These are phyloP conservation scores for Acanthamoeba royreba DNA, from an alignment of 208 protist genomes.

Conservation along the genomic window DNA sequence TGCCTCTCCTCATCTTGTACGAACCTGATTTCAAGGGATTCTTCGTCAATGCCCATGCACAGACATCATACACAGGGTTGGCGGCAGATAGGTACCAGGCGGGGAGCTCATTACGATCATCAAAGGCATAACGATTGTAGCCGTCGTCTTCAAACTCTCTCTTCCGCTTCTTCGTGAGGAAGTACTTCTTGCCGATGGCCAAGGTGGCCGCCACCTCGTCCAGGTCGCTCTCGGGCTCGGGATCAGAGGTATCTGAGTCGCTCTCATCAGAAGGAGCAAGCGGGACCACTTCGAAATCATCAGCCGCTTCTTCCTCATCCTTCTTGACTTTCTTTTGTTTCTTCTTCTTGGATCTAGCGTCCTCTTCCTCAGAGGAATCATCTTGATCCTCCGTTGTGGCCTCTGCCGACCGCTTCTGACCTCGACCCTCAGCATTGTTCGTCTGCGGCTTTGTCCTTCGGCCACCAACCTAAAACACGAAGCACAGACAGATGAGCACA, in stretches of 20 bases:
- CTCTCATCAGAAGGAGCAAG: background rate
- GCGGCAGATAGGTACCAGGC: constrained; percentile 70
- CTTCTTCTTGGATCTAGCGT: constrained; percentile 31
- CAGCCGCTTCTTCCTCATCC: background rate
- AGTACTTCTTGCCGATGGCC: constrained; percentile 55
- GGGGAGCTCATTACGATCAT: constrained; percentile 73
- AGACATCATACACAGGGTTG: background rate
- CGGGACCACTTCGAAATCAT: constrained; percentile 41
- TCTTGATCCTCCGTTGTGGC: background rate
- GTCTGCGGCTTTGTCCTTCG: background rate
- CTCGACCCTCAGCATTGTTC: background rate
- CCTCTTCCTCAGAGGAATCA: constrained; percentile 31
- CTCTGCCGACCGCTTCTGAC: background rate
- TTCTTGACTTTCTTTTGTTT: constrained; percentile 43
- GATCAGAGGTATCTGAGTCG: constrained; percentile 41
- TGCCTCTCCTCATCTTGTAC: constrained; percentile 74
- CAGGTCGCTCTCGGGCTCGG: constrained; percentile 45
- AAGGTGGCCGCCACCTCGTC: constrained; percentile 50
- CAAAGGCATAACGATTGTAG: constrained; percentile 80
- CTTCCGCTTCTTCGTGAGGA: constrained; percentile 63
- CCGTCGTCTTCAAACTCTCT: constrained; percentile 74
- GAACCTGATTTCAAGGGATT: constrained; percentile 47
- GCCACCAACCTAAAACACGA: background rate
- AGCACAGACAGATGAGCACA: background rate
- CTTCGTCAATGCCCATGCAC: background rate